Base-by-base conservation (phyloP, 2,329 filamentous ascomycete genomes). In the Clarireedia hainanense region DNA sequence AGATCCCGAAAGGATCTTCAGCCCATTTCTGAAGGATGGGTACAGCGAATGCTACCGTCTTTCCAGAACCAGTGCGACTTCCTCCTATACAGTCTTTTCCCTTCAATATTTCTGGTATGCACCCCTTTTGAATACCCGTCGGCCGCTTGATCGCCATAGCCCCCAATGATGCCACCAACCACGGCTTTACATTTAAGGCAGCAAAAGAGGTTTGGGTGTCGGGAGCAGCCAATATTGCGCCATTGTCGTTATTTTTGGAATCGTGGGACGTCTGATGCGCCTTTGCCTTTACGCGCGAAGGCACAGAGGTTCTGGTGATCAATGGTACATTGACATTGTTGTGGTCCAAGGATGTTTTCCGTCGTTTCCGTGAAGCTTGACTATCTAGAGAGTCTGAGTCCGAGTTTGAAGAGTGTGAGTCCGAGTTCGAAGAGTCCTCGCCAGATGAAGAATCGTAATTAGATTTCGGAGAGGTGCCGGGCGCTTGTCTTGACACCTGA, bases 11-110 rank as follows among this genome's bases (percentile, higher is more conserved):
- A 0, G 94, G 94, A 73, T 99, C 91, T 67, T 91, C 81, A 2
- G 92, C 84, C 91, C 91, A 97, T 71, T 86, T 87, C 70, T 97
- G 92, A 60, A 99, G 75, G 58, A 99, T 95, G 0, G 94, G 94
- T 9, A 91, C 90, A 1, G 92, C 89, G 71, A 99, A 99, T 1
- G 94, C 91, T 45, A 97, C 85, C 3, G 94, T 99, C 75, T 99
- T 99, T 73, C 94, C 94, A 12, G 92, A 96, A 76, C 94, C 94
- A 0, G 94, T 99, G 60, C 91, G 81, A 68, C 89, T 95, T 39
- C 91, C 91, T 68, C 94, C 94, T 64, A 99, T 96, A 69, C 91
- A 96, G 73, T 99, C 91, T 64, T 88, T 81, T 5, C 94, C 94
- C 64, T 89, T 86, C 36, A 99, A 71, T 58, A 97, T 96, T 69